A percentile compares a stretch with the other conserved stretches of the same genome.
Evolutionary conservation across 2,329 filamentous ascomycete genomes (phyloP).

Genomic region (Claviceps quebecensis): DNA sequence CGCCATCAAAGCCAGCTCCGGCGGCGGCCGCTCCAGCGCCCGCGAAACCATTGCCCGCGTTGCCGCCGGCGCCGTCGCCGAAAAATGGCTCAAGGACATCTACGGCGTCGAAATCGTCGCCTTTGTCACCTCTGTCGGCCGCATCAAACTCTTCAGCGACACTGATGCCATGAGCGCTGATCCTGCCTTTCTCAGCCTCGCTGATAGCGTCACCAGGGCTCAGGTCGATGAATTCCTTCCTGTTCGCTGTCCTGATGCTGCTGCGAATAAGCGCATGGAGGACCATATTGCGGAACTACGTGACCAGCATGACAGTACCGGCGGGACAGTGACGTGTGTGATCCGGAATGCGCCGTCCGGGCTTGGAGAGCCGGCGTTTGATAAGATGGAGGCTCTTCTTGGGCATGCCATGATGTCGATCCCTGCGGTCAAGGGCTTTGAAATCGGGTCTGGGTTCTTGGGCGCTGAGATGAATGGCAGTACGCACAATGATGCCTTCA

Average conservation of each 20-base stretch:
- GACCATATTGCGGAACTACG: slow-evolving; percentile 63
- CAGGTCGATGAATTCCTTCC: slow-evolving; percentile 75
- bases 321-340: slow-evolving; percentile 87
- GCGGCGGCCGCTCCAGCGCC: slow-evolving; percentile 82
- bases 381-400: slow-evolving; percentile 85
- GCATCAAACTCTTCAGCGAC: slow-evolving; percentile 21
- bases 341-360: slow-evolving; percentile 75
- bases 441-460: slow-evolving; percentile 84
- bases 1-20: slow-evolving; percentile 79
- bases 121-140: slow-evolving; percentile 76
- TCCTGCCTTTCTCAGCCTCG: slow-evolving; percentile 62
- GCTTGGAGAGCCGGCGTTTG: slow-evolving; percentile 85
- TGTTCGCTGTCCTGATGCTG: slow-evolving; percentile 67
- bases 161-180: slow-evolving; percentile 48
- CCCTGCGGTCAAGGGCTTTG: slow-evolving; percentile 89
- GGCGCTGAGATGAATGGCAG: slow-evolving; percentile 78
- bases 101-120: slow-evolving; percentile 85
- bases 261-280: slow-evolving; percentile 57
- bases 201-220: slow-evolving; percentile 57
- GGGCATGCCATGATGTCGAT: slow-evolving; percentile 92
- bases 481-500: slow-evolving; percentile 69
- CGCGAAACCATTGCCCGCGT: slow-evolving; percentile 90
- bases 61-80: slow-evolving; percentile 79
- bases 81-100: slow-evolving; percentile 73
- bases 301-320: slow-evolving; percentile 75